Evolutionary conservation across 1,284 basidiomycete genomes (phyloP).

Genomic region (Ustilago trichophora): DNA sequence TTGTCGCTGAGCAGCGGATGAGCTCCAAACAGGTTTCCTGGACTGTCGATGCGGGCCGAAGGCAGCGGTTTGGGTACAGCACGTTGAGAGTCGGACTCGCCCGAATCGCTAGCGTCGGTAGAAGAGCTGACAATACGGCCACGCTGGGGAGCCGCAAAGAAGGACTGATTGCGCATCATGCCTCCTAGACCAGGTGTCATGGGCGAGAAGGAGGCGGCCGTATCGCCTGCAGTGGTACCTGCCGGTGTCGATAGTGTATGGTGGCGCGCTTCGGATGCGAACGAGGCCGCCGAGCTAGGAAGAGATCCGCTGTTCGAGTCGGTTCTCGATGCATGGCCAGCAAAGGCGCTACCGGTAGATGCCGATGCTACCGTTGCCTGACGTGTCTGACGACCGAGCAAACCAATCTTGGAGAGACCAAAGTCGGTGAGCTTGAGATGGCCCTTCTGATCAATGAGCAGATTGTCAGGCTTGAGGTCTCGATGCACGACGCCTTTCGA

Average conservation of each 20-base stretch:
- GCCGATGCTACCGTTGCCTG: constrained; percentile 21
- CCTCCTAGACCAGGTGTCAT: constrained; percentile 45
- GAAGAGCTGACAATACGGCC: constrained; percentile 53
- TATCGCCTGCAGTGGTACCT: constrained; percentile 44
- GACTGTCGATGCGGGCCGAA: constrained; percentile 55
- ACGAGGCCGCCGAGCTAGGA: constrained; percentile 44
- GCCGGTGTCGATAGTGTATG: constrained; percentile 32
- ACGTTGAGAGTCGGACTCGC: constrained; percentile 47
- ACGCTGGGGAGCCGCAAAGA: constrained; percentile 47
- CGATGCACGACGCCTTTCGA: constrained; percentile 94
- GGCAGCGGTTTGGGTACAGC: constrained; percentile 37
- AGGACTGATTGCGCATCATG: constrained; percentile 50
- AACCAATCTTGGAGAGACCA: constrained; percentile 93
- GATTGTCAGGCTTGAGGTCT: constrained; percentile 97
- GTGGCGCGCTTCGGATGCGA: constrained; percentile 28
- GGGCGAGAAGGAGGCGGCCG: constrained; percentile 46
- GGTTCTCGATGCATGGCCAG: constrained; percentile 7
- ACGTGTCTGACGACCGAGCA: constrained; percentile 83
- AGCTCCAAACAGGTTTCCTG: constrained; percentile 48
- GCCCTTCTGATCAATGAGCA: constrained; percentile 93
- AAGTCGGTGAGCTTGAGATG: constrained; percentile 98
- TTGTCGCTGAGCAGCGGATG: constrained; percentile 48
- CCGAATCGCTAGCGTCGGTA: constrained; percentile 56
- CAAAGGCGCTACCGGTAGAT: constrained; percentile 8
- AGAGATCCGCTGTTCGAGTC: constrained; percentile 37